Conservation (phyloP, 768 basidiomycete species). For the Mycena polygramma region DNA sequence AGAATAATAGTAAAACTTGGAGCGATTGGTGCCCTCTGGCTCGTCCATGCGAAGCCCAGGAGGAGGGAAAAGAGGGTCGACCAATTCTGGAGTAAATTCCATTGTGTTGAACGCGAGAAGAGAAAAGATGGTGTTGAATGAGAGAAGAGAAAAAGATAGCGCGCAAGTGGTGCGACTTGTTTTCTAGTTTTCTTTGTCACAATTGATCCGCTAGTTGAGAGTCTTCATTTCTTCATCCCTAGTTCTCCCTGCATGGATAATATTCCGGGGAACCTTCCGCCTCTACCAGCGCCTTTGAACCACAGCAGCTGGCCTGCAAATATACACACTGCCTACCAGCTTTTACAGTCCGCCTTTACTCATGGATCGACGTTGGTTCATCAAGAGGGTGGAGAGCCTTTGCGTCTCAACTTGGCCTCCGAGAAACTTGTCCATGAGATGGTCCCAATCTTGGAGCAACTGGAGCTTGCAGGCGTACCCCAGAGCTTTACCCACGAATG, state of each 20-base stretch:
- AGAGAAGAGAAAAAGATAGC: too few species aligned
- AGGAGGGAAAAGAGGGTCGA: background rate
- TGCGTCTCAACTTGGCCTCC: constrained; percentile 34
- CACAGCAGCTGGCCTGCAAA: constrained; percentile 29
- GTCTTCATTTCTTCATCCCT: background rate
- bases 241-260: background rate
- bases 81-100: background rate
- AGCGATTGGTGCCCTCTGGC: background rate
- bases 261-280: constrained; percentile 16
- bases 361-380: constrained; percentile 20
- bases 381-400: constrained; percentile 34
- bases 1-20: background rate
- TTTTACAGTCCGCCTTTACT: constrained; percentile 23
- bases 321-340: constrained; percentile 28
- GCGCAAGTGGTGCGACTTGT: background rate
- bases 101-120: background rate
- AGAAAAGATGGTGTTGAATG: background rate
- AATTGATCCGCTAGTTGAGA: background rate
- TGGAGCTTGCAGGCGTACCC: constrained; percentile 18
- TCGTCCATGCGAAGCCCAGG: background rate
- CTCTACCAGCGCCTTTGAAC: constrained; percentile 22
- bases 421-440: constrained; percentile 31
- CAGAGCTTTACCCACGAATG: constrained; percentile 17
- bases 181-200: background rate
- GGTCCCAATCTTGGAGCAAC: constrained; percentile 29